phyloP scores from a whole-genome alignment of 768 basidiomycete genomes.

The Auriscalpium vulgare region DNA sequence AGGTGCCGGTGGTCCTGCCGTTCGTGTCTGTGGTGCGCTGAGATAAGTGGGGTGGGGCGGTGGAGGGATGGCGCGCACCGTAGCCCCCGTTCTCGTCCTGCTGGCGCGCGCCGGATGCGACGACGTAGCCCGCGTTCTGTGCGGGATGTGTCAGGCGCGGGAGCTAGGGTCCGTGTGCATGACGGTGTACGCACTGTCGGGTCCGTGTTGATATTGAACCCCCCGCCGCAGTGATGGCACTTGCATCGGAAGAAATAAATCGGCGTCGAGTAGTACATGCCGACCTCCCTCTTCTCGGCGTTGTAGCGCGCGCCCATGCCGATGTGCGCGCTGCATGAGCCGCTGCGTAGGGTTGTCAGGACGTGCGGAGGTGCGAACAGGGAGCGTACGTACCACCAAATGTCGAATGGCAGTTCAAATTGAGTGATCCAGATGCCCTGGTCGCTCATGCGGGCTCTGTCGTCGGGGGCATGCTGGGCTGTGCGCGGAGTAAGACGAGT shows the following conservation, averaged over 20 bases:
- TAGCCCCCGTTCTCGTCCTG: constrained; percentile 95
- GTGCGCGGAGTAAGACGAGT: not conserved
- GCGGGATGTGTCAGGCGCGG: not conserved
- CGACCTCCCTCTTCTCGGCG: constrained; percentile 96
- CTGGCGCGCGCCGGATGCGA: constrained; percentile 84
- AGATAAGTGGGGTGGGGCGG: not conserved
- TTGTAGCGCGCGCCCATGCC: constrained; percentile 99
- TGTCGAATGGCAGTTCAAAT: constrained; percentile 94
- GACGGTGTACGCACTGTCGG: constrained; percentile 59
- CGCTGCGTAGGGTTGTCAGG: constrained; percentile 39
- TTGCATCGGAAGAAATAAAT: constrained; percentile 96
- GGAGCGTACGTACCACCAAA: constrained; percentile 73
- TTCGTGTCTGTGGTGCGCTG: constrained; percentile 51
- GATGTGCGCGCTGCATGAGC: constrained; percentile 91
- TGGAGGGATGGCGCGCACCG: constrained; percentile 37
- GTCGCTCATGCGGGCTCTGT: constrained; percentile 90
- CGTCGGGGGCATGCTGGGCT: constrained; percentile 93
- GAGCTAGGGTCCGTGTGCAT: not conserved
- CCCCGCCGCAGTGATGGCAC: constrained; percentile 92
- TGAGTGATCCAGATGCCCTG: constrained; percentile 93
- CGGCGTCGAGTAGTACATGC: constrained; percentile 89
- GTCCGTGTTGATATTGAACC: constrained; percentile 98
- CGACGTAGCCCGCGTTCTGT: constrained; percentile 93
- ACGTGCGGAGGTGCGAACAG: not conserved
- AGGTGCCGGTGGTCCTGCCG: constrained; percentile 53